phyloP scores from a whole-genome alignment of 495 filamentous ascomycete genomes.

The Ramalina peruviana region DNA sequence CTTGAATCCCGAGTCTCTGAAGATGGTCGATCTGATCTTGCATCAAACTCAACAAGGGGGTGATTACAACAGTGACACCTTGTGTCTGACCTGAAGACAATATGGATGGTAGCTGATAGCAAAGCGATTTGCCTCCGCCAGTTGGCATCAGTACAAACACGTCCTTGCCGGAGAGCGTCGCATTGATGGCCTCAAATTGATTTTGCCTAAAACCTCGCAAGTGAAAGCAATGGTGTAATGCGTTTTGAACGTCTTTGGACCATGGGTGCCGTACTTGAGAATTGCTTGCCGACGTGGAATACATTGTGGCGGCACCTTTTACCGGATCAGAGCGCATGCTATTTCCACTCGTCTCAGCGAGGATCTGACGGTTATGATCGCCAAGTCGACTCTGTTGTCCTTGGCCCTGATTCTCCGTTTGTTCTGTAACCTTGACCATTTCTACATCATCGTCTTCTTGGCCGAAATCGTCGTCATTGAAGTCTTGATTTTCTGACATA shows the following conservation, averaged over 20 bases:
- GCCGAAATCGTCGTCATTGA: slow-evolving; percentile 43
- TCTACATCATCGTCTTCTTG: slow-evolving; percentile 56
- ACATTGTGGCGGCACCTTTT: slow-evolving; percentile 1
- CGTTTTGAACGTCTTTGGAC: slow-evolving; percentile 72
- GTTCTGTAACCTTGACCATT: slow-evolving; percentile 46
- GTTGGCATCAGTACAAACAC: slow-evolving; percentile 95
- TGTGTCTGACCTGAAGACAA: slow-evolving; percentile 65
- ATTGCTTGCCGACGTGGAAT: slow-evolving; percentile 9
- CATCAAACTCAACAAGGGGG: slow-evolving; percentile 92
- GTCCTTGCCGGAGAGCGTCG: slow-evolving; percentile 74
- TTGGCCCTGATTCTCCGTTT: slow-evolving; percentile 36
- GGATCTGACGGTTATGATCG: slow-evolving; percentile 27
- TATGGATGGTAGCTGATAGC: slow-evolving; percentile 87
- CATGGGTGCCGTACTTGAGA: slow-evolving; percentile 46
- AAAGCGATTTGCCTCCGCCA: slow-evolving; percentile 90
- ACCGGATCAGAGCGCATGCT: slow-evolving; percentile 6
- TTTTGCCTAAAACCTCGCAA: slow-evolving; percentile 78
- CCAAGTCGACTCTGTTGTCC: slow-evolving; percentile 15
- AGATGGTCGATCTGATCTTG: slow-evolving; percentile 85
- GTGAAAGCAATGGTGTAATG: slow-evolving; percentile 65
- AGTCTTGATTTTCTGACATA: background rate
- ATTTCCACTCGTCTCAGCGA: slow-evolving; percentile 45
- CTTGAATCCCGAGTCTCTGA: slow-evolving; percentile 56
- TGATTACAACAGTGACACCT: slow-evolving; percentile 85
- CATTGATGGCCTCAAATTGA: slow-evolving; percentile 91